These are phyloP conservation scores for Thozetella sp. DNA, from an alignment of 495 filamentous ascomycete species.

Conservation along the genomic window DNA sequence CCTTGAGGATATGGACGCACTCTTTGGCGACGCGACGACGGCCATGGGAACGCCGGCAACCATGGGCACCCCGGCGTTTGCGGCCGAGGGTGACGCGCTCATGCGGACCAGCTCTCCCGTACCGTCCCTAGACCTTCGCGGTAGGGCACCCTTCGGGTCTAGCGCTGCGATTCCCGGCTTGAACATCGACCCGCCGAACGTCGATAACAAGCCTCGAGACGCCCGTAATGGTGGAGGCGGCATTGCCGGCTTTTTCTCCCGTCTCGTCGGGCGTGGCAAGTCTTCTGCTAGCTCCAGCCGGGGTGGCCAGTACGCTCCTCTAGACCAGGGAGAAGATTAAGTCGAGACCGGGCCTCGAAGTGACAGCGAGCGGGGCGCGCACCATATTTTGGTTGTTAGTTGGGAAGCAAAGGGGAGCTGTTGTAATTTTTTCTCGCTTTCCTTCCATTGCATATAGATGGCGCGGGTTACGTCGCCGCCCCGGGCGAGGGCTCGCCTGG, in stretches of 20 bases:
- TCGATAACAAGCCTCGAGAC: constrained; percentile 28
- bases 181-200: constrained; percentile 35
- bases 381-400: constrained; percentile 10
- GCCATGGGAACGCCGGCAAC: constrained; percentile 64
- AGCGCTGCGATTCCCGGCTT: constrained; percentile 36
- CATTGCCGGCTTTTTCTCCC: constrained; percentile 49
- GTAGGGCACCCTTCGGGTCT: constrained; percentile 27
- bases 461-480: constrained; percentile 11
- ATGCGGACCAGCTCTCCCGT: constrained; percentile 74
- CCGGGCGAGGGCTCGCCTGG: neutral
- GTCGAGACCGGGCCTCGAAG: constrained; percentile 11
- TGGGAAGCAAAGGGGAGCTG: constrained; percentile 3
- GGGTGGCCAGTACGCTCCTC: constrained; percentile 36
- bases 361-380: no score
- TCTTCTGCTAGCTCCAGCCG: constrained; percentile 23
- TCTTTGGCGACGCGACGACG: constrained; percentile 88
- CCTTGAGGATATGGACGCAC: constrained; percentile 90
- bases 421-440: constrained; percentile 7
- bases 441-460: constrained; percentile 34
- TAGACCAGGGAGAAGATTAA: constrained; percentile 45
- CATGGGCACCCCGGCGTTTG: constrained; percentile 49
- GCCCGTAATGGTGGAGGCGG: constrained; percentile 26
- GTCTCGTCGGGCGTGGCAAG: constrained; percentile 37
- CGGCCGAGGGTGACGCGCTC: constrained; percentile 72
- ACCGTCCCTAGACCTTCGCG: constrained; percentile 73